Evolutionary conservation across 805 yeast genomes (phyloP).

Genomic region (Torulaspora delbrueckii): DNA sequence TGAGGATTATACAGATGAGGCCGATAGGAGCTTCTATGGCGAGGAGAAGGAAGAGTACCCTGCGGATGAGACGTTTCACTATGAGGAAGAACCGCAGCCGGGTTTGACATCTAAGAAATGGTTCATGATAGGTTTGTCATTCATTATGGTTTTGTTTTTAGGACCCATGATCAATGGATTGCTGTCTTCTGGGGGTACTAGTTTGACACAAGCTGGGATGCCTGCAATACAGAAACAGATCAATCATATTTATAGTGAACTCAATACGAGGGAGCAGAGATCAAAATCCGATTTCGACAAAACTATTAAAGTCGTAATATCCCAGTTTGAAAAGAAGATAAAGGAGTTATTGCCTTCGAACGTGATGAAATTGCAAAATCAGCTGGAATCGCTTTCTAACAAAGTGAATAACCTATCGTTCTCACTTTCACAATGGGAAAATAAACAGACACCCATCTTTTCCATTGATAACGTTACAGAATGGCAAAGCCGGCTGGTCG

Average conservation of each 20-base stretch:
- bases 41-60: constrained; percentile 12
- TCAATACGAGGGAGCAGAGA: constrained; percentile 23
- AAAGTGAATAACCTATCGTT: constrained; percentile 19
- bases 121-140: neutral
- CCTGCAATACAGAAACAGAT: constrained; percentile 27
- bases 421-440: constrained; percentile 12
- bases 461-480: constrained; percentile 25
- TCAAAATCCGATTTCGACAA: constrained; percentile 28
- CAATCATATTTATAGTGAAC: constrained; percentile 28
- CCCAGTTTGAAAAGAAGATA: constrained; percentile 33
- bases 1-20: constrained; percentile 23
- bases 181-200: neutral
- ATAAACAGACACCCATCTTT: constrained; percentile 3
- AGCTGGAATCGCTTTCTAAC: constrained; percentile 21
- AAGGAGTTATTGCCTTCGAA: constrained; percentile 29
- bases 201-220: constrained; percentile 7
- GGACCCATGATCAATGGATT: constrained; percentile 6
- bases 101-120: neutral
- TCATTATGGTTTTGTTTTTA: constrained; percentile 4
- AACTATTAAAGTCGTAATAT: constrained; percentile 27
- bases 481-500: constrained; percentile 20
- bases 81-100: constrained; percentile 3
- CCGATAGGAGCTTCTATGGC: constrained; percentile 21
- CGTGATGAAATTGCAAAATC: constrained; percentile 22
- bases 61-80: constrained; percentile 1